These are phyloP conservation scores for Nitzschia sp. DNA, from an alignment of 108 stramenopile species.

Conservation along the genomic window DNA sequence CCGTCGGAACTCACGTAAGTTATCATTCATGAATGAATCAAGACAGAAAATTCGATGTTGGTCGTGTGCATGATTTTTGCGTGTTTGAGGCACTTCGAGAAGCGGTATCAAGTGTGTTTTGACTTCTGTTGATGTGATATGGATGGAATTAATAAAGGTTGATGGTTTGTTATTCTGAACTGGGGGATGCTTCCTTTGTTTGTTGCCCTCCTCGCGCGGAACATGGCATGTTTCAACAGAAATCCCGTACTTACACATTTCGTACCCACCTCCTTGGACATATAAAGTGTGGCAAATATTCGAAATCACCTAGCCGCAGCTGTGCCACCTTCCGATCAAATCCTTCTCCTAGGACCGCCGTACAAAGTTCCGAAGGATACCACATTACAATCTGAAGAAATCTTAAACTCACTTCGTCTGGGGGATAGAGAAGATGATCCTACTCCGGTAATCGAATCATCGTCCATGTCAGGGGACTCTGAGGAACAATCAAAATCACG, in stretches of 20 bases:
- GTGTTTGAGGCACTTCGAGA: neutral
- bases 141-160: too few species aligned
- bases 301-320: conserved; percentile 70
- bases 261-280: too few species aligned
- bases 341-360: conserved; percentile 78
- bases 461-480: conserved; percentile 15
- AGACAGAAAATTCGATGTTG: neutral
- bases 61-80: neutral
- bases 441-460: conserved; percentile 10
- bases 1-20: conserved; percentile 64
- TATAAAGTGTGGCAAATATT: conserved; percentile 64
- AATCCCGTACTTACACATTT: too few species aligned
- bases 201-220: too few species aligned
- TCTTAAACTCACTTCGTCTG: conserved; percentile 65
- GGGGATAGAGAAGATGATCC: conserved; percentile 81
- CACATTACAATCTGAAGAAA: conserved; percentile 69
- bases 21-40: neutral
- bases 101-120: neutral
- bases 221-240: too few species aligned
- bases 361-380: conserved; percentile 86
- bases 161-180: too few species aligned
- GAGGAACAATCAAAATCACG: conserved; percentile 12
- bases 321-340: conserved; percentile 76
- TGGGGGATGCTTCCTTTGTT: too few species aligned
- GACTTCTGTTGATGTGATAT: neutral